A percentile compares a stretch with the other conserved stretches of the same genome.
phyloP scores from a whole-genome alignment of 352 stramenopile genomes.

The Plasmopara halstedii region DNA sequence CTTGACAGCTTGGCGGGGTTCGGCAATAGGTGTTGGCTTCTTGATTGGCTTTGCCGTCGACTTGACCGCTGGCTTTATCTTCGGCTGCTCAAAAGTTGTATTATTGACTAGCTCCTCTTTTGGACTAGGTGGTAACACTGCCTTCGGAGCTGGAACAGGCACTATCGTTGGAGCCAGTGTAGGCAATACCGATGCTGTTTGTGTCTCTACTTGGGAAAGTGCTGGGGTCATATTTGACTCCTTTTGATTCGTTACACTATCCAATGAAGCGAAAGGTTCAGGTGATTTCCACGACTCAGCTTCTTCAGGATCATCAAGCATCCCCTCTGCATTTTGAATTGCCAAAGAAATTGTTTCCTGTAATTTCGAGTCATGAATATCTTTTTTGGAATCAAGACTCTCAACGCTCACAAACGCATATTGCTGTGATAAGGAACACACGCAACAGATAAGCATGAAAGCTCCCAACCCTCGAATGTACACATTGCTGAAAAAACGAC shows the following conservation, averaged over 20 bases:
- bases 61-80: constrained; percentile 8
- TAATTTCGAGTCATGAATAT: constrained; percentile 4
- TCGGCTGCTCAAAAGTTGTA: constrained; percentile 2
- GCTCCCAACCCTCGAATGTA: constrained; percentile 21
- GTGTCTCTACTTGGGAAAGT: background rate
- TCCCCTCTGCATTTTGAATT: constrained; percentile 5
- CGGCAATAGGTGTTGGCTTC: constrained; percentile 13
- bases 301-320: background rate
- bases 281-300: constrained; percentile 5
- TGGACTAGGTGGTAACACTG: background rate
- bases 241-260: background rate
- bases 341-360: constrained; percentile 4
- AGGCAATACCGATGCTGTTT: background rate
- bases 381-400: constrained; percentile 1
- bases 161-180: background rate
- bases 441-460: constrained; percentile 22
- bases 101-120: background rate
- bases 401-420: constrained; percentile 14
- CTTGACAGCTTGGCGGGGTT: constrained; percentile 22
- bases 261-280: constrained; percentile 6
- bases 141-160: background rate
- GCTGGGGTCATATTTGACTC: background rate
- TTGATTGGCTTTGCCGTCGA: constrained; percentile 10
- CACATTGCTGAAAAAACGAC: constrained; percentile 31
- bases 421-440: constrained; percentile 21